Conservation (phyloP, 805 yeast genomes). For the Candida tallmaniae region DNA sequence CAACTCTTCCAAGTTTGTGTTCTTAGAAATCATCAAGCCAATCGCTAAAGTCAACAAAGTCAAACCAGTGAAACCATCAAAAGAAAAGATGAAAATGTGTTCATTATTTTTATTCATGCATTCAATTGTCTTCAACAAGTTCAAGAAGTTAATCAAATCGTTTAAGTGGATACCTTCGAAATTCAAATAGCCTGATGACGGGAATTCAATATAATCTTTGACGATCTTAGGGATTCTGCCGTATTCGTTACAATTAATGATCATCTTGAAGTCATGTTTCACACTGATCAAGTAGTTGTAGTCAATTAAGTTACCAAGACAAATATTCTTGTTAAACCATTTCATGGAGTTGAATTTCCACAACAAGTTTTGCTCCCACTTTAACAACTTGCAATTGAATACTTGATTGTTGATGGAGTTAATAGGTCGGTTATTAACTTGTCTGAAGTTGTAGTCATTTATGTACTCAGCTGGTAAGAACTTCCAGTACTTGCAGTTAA, state of each 20-base stretch:
- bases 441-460: constrained; percentile 10
- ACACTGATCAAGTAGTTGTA: constrained; percentile 17
- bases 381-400: constrained; percentile 17
- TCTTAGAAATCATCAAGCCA: constrained; percentile 9
- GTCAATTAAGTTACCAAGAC: constrained; percentile 29
- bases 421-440: constrained; percentile 12
- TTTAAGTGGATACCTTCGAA: constrained; percentile 18
- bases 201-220: constrained; percentile 28
- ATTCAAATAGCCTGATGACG: constrained; percentile 23
- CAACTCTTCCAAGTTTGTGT: constrained; percentile 20
- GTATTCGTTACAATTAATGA: constrained; percentile 56
- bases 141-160: constrained; percentile 24
- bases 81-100: constrained; percentile 27
- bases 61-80: constrained; percentile 37
- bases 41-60: constrained; percentile 20
- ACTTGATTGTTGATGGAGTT: constrained; percentile 13
- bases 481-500: constrained; percentile 12
- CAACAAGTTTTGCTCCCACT: constrained; percentile 31
- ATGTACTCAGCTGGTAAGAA: constrained; percentile 8
- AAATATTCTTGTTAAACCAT: constrained; percentile 22
- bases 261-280: constrained; percentile 42
- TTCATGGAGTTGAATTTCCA: constrained; percentile 29
- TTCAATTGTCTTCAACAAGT: constrained; percentile 25
- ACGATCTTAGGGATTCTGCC: constrained; percentile 38
- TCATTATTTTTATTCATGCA: constrained; percentile 14